Evolutionary conservation across 306 rosid genomes (phyloP).

Genomic region (Elaeagnus macrophylla): DNA sequence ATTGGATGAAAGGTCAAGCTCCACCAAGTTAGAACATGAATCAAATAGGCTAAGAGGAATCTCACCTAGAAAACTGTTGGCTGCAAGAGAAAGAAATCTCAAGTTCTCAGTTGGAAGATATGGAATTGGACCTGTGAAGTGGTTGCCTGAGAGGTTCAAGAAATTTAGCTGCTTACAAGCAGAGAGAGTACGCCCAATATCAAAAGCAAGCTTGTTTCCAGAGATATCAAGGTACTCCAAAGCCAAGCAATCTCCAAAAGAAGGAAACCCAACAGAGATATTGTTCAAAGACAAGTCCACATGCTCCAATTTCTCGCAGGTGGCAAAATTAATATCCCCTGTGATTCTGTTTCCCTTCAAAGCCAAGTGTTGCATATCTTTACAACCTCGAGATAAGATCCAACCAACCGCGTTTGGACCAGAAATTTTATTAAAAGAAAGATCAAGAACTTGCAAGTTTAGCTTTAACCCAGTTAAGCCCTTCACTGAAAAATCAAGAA

Average conservation of each 20-base stretch:
- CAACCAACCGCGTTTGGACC: conserved; percentile 41
- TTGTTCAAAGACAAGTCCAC: conserved; percentile 71
- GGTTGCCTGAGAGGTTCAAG: conserved; percentile 60
- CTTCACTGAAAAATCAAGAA: conserved; percentile 27
- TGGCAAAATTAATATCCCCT: conserved; percentile 42
- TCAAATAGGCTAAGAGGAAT: conserved; percentile 35
- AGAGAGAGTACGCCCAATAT: conserved; percentile 32
- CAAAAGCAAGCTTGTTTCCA: conserved; percentile 59
- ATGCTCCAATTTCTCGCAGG: conserved; percentile 26
- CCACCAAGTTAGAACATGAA: conserved; percentile 34
- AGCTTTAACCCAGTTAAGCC: conserved; percentile 17
- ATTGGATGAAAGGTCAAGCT: conserved; percentile 59
- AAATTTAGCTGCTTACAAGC: conserved; percentile 35
- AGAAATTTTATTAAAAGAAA: conserved; percentile 52
- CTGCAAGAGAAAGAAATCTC: conserved; percentile 35
- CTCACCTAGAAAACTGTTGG: conserved; percentile 41
- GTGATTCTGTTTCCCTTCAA: conserved; percentile 54
- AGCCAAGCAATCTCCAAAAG: conserved; percentile 54
- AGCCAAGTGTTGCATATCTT: conserved; percentile 22
- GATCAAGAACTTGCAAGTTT: conserved; percentile 39
- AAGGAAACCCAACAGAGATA: conserved; percentile 39
- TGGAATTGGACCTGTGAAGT: conserved; percentile 52
- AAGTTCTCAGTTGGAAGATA: conserved; percentile 35
- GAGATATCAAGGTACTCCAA: conserved; percentile 60
- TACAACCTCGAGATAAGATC: conserved; percentile 36